Conservation (phyloP, 306 rosid genomes). For the Sesbania bispinosa region DNA sequence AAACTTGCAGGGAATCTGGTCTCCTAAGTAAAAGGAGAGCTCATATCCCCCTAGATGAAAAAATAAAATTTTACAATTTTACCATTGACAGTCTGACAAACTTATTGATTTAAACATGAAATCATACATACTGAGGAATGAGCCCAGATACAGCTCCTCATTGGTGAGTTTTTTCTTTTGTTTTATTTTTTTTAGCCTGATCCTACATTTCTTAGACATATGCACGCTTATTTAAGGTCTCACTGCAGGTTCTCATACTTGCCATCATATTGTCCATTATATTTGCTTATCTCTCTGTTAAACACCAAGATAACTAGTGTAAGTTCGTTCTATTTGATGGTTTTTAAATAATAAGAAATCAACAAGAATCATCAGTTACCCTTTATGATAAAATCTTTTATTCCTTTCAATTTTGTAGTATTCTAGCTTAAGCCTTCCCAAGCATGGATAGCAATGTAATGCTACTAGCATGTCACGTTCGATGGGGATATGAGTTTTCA, state of each 20-base stretch:
- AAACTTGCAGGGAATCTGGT: slow-evolving; percentile 80
- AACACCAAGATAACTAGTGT: slow-evolving; percentile 33
- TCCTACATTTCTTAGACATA: neutral
- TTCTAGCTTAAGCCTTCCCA: neutral
- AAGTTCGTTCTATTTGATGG: slow-evolving; percentile 14
- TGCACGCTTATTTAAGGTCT: neutral
- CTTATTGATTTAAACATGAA: slow-evolving; percentile 32
- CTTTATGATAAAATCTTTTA: neutral
- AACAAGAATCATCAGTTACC: neutral
- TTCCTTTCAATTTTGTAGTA: neutral
- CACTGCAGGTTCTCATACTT: slow-evolving; percentile 44
- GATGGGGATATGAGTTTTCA: neutral
- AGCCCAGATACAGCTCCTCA: slow-evolving; percentile 22
- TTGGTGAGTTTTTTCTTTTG: slow-evolving; percentile 37
- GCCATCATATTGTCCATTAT: slow-evolving; percentile 38
- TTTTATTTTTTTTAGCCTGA: neutral
- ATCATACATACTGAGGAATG: slow-evolving; percentile 32
- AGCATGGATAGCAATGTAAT: neutral
- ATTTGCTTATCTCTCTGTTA: slow-evolving; percentile 43
- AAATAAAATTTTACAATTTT: neutral
- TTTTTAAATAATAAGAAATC: neutral
- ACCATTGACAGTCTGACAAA: slow-evolving; percentile 15
- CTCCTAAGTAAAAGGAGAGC: slow-evolving; percentile 59
- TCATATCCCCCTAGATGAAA: neutral
- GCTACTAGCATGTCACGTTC: neutral